Evolutionary conservation across 140 eudicot genomes (phyloP), one percentile per base, ranked within the genome.

Genomic region (Artemisia princeps): DNA sequence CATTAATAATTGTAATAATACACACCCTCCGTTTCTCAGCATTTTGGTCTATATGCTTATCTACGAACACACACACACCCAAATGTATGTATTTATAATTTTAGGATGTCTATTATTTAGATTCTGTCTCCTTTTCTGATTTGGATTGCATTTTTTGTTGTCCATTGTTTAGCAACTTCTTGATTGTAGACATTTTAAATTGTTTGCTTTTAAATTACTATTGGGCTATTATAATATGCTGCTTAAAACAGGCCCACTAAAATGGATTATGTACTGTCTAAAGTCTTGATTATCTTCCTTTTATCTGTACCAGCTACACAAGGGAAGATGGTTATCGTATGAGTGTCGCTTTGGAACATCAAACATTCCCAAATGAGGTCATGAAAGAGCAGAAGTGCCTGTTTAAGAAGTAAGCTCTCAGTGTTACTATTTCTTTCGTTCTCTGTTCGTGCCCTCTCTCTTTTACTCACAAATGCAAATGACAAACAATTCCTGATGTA

Each of bases 371-470:
- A 33, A 52, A 40, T 22, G 88, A 79, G 69, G 64, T 68, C 13
- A 64, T 75, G 55, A 86, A 70, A 67, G 87, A 78, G 81, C 75
- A 71, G 78, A 83, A 88, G 69, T 73, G 71, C 67, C 65, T 60
- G 42, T 65, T 72, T 54, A 80, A 88, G 57, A 82, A 79, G 94
- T 87, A 64, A 3, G 83, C 28, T 40, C 12, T 70, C 70, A 24
- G n/a, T 22, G 61, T 67, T 3, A 5, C 68, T 53, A 2, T 14
- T 15, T 62, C 45, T 53, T 37, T 24, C 50, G 65, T 68, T n/a
- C 4, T 51, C 19, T 24, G 50, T 60, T 11, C 51, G 63, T 13
- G 63, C 53, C 55, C 63, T 7, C 22, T 12, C 60, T 55, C 75
- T 37, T 37, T 16, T 45, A 13, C 19, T 10, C 56, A 48, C 22